phyloP scores from a whole-genome alignment of 1,284 basidiomycete genomes.

The Tylopilus sp. region DNA sequence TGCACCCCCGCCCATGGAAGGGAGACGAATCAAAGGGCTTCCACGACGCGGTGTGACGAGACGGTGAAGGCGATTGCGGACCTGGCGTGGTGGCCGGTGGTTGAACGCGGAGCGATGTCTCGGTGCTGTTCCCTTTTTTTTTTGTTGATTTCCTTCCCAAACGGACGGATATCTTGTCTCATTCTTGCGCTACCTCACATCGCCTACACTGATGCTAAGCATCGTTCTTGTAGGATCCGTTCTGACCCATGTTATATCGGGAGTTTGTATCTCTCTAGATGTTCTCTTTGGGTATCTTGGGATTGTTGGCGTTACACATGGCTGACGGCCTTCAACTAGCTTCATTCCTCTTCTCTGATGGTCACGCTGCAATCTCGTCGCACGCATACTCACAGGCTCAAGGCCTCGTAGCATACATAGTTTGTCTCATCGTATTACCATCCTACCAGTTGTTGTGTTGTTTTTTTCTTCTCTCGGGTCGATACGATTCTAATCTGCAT shows the following conservation, averaged over 20 bases:
- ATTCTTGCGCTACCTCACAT: constrained; percentile 16
- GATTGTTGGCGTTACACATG: constrained; percentile 14
- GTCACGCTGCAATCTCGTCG: constrained; percentile 13
- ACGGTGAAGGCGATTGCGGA: constrained; percentile 17
- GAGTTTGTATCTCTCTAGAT: constrained; percentile 11
- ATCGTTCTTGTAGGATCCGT: constrained; percentile 14
- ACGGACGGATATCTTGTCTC: constrained; percentile 9
- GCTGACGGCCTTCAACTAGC: too few species aligned
- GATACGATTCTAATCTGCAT: constrained; percentile 21
- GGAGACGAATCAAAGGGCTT: constrained; percentile 51
- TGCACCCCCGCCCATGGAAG: constrained; percentile 38
- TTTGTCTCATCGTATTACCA: constrained; percentile 17
- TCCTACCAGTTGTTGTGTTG: constrained; percentile 25
- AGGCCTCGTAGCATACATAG: constrained; percentile 34
- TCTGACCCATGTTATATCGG: constrained; percentile 8
- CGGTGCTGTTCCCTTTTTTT: constrained; percentile 8
- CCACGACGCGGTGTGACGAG: constrained; percentile 39
- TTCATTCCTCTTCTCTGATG: neutral
- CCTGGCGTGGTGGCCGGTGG: constrained; percentile 15
- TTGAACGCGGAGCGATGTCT: constrained; percentile 9
- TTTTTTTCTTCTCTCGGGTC: constrained; percentile 17
- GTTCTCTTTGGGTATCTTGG: constrained; percentile 14
- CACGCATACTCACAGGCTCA: constrained; percentile 32
- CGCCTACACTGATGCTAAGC: constrained; percentile 24
- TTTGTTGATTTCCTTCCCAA: constrained; percentile 14